These are phyloP conservation scores for Thyridium curvatum DNA, from an alignment of 2,329 filamentous ascomycete genomes.

Conservation along the genomic window DNA sequence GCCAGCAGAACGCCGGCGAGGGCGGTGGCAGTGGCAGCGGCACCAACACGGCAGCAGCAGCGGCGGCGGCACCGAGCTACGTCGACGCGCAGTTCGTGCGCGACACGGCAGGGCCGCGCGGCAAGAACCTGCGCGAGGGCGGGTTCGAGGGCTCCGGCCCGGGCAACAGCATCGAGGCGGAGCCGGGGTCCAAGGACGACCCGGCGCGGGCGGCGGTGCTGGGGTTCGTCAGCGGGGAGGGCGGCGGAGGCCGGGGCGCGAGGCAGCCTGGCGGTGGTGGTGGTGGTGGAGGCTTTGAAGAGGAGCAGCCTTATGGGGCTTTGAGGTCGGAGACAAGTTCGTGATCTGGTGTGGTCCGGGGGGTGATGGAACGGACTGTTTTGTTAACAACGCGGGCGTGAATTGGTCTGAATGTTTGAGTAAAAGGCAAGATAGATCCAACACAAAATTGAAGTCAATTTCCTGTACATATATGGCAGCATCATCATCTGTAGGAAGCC, in stretches of 20 bases:
- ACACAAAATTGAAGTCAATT: too few species aligned
- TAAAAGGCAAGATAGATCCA: too few species aligned
- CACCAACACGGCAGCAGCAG: too few species aligned
- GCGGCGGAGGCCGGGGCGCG: neutral
- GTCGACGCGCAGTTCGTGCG: constrained; percentile 5
- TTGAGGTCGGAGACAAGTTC: constrained; percentile 6
- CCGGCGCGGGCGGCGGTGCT: constrained; percentile 10
- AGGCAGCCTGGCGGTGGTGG: neutral
- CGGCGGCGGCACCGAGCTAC: constrained; percentile 15
- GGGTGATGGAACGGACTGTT: too few species aligned
- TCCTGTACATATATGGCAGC: too few species aligned
- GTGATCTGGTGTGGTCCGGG: too few species aligned
- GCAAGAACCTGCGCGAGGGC: constrained; percentile 18
- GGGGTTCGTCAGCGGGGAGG: neutral
- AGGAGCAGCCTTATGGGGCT: constrained; percentile 3
- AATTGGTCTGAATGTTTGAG: too few species aligned
- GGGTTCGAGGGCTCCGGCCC: constrained; percentile 15
- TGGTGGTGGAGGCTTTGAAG: neutral
- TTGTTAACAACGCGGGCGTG: too few species aligned
- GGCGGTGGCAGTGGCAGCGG: too few species aligned
- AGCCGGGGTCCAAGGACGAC: constrained; percentile 17
- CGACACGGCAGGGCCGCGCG: constrained; percentile 13
- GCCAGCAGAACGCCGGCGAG: constrained; percentile 2
- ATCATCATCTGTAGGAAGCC: too few species aligned
- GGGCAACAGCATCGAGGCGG: constrained; percentile 10